These are phyloP conservation scores for Cercospora brassicicola DNA, from an alignment of 2,329 filamentous ascomycete species.

Conservation along the genomic window DNA sequence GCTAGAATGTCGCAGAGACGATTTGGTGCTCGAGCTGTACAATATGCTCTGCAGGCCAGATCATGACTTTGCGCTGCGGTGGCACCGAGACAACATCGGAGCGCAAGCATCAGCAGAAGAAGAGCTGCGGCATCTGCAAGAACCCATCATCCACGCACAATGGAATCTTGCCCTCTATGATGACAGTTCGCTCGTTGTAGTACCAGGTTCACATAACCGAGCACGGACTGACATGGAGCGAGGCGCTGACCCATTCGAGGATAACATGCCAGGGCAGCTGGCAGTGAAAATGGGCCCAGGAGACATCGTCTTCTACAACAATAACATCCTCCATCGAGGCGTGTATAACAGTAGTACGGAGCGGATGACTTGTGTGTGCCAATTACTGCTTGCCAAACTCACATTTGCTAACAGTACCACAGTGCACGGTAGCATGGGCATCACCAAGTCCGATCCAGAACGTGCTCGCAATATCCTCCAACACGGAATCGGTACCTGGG, in stretches of 20 bases:
- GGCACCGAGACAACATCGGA: conserved; percentile 83
- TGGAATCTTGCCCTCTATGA: conserved; percentile 82
- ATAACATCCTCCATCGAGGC: conserved; percentile 79
- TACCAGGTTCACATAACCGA: conserved; percentile 73
- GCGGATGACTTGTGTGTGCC: conserved; percentile 56
- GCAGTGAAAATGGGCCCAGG: conserved; percentile 68
- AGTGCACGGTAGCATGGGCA: conserved; percentile 70
- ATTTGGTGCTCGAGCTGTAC: conserved; percentile 82
- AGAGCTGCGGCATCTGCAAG: conserved; percentile 61
- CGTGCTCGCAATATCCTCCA: conserved; percentile 72
- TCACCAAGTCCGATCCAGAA: conserved; percentile 54
- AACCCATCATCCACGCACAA: conserved; percentile 72
- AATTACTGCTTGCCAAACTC: not conserved
- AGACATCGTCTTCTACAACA: conserved; percentile 85
- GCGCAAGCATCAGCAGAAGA: conserved; percentile 65
- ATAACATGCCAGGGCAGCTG: conserved; percentile 62
- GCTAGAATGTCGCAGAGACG: conserved; percentile 54
- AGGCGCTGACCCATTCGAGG: conserved; percentile 64
- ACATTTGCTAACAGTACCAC: not conserved
- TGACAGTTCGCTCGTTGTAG: conserved; percentile 70
- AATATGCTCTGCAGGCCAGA: conserved; percentile 79
- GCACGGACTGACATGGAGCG: conserved; percentile 70
- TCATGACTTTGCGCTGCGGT: conserved; percentile 69
- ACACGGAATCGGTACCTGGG: conserved; percentile 70
- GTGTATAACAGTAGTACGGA: conserved; percentile 62